Percentiles rank a stretch among this genome's conserved stretches.
Conservation (phyloP, 176 grass and related monocot species). For the Triticum dicoccoides region DNA sequence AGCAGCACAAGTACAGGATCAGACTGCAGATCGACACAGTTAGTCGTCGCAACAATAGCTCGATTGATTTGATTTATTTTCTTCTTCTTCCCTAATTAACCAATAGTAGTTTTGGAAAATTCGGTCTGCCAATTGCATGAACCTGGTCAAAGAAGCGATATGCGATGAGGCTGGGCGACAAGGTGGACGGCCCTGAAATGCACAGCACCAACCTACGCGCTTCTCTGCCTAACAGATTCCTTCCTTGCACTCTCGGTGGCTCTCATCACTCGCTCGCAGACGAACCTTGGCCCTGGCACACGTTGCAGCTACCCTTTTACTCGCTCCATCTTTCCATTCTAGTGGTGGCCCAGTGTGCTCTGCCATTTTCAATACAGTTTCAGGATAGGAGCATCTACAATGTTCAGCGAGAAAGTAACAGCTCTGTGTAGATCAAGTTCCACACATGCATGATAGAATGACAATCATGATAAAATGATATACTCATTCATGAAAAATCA, state of each 20-base stretch:
- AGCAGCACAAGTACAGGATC: background rate
- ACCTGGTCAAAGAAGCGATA: conserved; percentile 18
- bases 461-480: background rate
- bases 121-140: background rate
- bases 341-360: conserved; percentile 5
- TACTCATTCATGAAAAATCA: background rate
- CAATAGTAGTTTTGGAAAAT: background rate
- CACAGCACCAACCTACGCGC: background rate
- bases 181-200: conserved; percentile 38
- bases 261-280: conserved; percentile 27
- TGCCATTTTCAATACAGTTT: conserved; percentile 1
- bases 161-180: too few relatives aligned
- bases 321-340: background rate
- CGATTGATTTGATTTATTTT: too few relatives aligned
- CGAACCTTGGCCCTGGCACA: background rate
- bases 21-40: background rate
- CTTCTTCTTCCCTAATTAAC: too few relatives aligned
- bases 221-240: conserved; percentile 37
- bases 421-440: background rate
- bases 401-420: background rate
- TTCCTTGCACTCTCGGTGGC: conserved; percentile 43
- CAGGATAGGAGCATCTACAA: conserved; percentile 12
- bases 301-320: background rate
- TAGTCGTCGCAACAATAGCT: background rate
- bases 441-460: background rate